Evolutionary conservation across 2,329 filamentous ascomycete species (phyloP).

Genomic region (Spiromastix sp.): DNA sequence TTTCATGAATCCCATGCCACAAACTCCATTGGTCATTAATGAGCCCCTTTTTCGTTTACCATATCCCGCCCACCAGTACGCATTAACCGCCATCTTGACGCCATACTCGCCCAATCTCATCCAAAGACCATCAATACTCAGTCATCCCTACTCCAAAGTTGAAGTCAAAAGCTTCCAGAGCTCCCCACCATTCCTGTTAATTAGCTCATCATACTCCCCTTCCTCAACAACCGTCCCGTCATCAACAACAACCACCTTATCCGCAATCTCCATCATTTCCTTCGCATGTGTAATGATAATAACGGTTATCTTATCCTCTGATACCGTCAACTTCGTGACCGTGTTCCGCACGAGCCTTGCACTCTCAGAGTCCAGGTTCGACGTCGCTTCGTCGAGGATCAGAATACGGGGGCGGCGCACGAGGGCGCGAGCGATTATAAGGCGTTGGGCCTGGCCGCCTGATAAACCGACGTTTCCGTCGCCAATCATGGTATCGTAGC

Average conservation of each 20-base stretch:
- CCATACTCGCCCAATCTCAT: too few species aligned
- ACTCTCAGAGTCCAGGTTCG: conserved; percentile 61
- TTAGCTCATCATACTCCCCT: conserved; percentile 56
- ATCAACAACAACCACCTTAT: conserved; percentile 61
- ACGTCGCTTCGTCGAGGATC: conserved; percentile 80
- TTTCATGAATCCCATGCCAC: too few species aligned
- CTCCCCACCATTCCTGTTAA: conserved; percentile 36
- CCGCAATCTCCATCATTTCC: conserved; percentile 79
- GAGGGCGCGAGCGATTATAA: conserved; percentile 72
- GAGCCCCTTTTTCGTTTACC: too few species aligned
- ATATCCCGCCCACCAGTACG: too few species aligned
- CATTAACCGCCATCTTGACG: too few species aligned
- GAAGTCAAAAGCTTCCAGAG: conserved; percentile 29
- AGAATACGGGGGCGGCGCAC: conserved; percentile 60
- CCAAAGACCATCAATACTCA: too few species aligned
- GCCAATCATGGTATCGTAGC: conserved; percentile 64
- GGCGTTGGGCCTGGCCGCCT: conserved; percentile 71
- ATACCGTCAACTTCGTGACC: conserved; percentile 43
- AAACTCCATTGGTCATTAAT: too few species aligned
- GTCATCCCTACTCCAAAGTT: too few species aligned
- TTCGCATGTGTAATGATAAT: conserved; percentile 71
- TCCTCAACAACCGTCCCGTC: conserved; percentile 58
- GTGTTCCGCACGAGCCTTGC: conserved; percentile 55
- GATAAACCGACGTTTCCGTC: conserved; percentile 65
- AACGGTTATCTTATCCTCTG: conserved; percentile 48